Conservation (phyloP, 768 basidiomycete genomes). For the Lactifluus hygrophoroides region DNA sequence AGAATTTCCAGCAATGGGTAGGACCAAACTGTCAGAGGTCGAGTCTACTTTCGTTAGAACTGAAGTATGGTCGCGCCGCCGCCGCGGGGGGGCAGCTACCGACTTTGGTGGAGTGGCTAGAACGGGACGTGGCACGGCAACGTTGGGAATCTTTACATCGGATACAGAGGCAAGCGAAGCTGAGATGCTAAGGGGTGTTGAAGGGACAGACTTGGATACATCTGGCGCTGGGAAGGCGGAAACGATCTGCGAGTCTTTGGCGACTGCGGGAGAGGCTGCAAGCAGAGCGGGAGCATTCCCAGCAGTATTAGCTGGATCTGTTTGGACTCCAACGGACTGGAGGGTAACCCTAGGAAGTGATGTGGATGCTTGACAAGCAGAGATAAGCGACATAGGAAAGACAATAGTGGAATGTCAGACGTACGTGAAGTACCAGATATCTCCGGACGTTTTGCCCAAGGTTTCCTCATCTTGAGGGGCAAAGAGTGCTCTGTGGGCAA, state of each 20-base stretch:
- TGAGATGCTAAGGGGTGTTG: background rate
- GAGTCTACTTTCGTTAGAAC: constrained; percentile 60
- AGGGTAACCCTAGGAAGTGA: constrained; percentile 14
- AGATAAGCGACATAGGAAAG: background rate
- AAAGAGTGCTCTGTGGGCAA: constrained; percentile 32
- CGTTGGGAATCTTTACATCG: background rate
- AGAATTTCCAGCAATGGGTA: constrained; percentile 13
- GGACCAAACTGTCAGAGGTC: constrained; percentile 32
- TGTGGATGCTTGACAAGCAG: background rate
- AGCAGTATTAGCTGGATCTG: constrained; percentile 22
- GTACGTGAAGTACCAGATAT: constrained; percentile 16
- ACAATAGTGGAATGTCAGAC: background rate
- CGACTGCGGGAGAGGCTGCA: background rate
- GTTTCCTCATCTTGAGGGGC: constrained; percentile 58
- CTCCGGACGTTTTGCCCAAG: constrained; percentile 45
- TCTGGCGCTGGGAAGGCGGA: background rate
- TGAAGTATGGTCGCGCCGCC: constrained; percentile 38
- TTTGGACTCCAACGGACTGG: constrained; percentile 41
- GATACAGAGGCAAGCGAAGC: background rate
- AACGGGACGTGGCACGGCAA: background rate
- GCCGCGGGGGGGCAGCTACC: background rate
- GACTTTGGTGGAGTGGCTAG: background rate
- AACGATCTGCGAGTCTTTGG: background rate
- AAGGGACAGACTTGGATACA: background rate
- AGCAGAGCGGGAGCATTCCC: constrained; percentile 10